Conservation (phyloP, 305 asterid species). For the Rubia peregrina region DNA sequence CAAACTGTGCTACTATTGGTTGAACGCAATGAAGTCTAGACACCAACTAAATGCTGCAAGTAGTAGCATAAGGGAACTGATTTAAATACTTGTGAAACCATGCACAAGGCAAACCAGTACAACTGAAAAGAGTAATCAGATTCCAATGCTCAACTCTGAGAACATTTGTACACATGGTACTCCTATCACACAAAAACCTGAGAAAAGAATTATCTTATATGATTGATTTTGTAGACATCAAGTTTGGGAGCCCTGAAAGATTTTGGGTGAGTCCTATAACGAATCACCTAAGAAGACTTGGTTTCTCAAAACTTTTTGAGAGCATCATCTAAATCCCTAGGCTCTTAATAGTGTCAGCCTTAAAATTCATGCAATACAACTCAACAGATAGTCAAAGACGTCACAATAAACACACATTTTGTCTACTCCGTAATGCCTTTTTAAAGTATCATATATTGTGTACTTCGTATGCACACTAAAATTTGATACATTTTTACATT, state of each 20-base stretch:
- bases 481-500: too few species aligned
- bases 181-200: slow-evolving; percentile 46
- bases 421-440: too few species aligned
- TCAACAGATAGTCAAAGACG: too few species aligned
- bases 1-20: too few species aligned
- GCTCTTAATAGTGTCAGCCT: slow-evolving; percentile 39
- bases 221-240: slow-evolving; percentile 69
- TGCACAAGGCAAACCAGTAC: slow-evolving; percentile 41
- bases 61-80: slow-evolving; percentile 30
- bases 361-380: slow-evolving; percentile 38
- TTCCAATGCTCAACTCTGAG: slow-evolving; percentile 65
- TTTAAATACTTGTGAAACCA: slow-evolving; percentile 27
- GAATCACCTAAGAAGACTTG: slow-evolving; percentile 55
- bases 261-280: slow-evolving; percentile 46
- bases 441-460: too few species aligned
- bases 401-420: too few species aligned
- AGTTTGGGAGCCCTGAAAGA: slow-evolving; percentile 56
- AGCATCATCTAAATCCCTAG: slow-evolving; percentile 31
- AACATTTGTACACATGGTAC: slow-evolving; percentile 47
- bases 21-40: slow-evolving; percentile 33
- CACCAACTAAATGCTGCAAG: slow-evolving; percentile 42
- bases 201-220: slow-evolving; percentile 34
- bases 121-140: slow-evolving; percentile 41
- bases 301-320: slow-evolving; percentile 61
- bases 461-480: too few species aligned